phyloP scores from a whole-genome alignment of 352 stramenopile genomes.

The Elongisporangium undulatum region DNA sequence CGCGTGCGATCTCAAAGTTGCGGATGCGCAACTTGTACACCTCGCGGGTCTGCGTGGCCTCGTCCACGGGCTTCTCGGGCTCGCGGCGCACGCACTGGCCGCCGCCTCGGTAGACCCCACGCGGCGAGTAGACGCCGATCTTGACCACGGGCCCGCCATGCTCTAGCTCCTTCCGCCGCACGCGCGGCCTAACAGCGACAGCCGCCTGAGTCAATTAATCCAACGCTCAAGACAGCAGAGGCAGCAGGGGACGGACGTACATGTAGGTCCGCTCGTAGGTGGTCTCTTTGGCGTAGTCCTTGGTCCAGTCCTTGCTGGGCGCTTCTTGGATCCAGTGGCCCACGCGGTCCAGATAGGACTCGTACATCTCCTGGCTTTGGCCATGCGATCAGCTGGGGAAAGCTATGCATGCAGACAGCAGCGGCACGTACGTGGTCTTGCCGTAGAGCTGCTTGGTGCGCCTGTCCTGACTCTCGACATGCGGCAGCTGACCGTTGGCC shows the following conservation, averaged over 20 bases:
- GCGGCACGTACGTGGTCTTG: constrained; percentile 35
- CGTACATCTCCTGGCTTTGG: constrained; percentile 66
- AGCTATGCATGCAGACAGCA: neutral
- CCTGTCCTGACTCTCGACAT: constrained; percentile 21
- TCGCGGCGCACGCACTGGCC: constrained; percentile 35
- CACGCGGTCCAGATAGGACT: constrained; percentile 54
- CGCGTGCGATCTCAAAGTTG: constrained; percentile 52
- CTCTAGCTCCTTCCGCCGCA: constrained; percentile 36
- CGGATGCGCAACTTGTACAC: constrained; percentile 37
- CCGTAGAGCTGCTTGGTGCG: constrained; percentile 47
- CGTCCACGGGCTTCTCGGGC: constrained; percentile 11
- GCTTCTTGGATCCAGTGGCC: constrained; percentile 41
- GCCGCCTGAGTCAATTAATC: neutral
- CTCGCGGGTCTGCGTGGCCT: constrained; percentile 21
- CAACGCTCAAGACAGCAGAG: neutral
- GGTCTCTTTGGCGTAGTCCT: constrained; percentile 48
- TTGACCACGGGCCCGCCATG: constrained; percentile 30
- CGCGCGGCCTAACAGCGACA: constrained; percentile 25
- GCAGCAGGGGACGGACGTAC: constrained; percentile 21
- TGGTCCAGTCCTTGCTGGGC: constrained; percentile 37
- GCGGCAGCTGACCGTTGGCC: constrained; percentile 10
- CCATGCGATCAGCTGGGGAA: neutral
- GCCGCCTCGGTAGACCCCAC: constrained; percentile 47
- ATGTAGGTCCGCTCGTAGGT: constrained; percentile 38
- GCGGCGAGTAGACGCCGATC: constrained; percentile 44